Evolutionary conservation across 2,329 filamentous ascomycete genomes (phyloP).

Genomic region (Verticillium isaacii): DNA sequence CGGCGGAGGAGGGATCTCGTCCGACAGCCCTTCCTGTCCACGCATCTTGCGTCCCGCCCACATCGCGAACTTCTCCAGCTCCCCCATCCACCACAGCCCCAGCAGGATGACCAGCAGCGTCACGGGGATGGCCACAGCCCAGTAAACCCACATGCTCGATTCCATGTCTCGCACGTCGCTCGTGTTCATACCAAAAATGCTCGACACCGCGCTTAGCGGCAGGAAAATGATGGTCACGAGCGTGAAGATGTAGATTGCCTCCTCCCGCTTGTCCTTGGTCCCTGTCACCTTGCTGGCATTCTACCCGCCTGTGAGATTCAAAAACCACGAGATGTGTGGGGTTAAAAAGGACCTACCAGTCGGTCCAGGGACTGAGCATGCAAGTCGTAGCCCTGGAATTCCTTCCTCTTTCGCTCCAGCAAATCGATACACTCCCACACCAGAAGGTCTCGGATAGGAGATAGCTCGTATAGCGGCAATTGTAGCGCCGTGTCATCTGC

Average conservation of each 20-base stretch:
- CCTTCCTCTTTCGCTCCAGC: conserved; percentile 27
- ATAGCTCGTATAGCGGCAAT: background rate
- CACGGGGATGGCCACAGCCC: conserved; percentile 41
- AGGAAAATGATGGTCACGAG: conserved; percentile 45
- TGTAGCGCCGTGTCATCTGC: background rate
- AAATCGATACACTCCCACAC: conserved; percentile 30
- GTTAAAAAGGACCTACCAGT: conserved; percentile 14
- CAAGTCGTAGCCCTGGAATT: conserved; percentile 21
- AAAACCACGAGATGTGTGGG: background rate
- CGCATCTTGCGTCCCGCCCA: background rate
- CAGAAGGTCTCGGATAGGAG: conserved; percentile 21
- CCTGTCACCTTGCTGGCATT: conserved; percentile 31
- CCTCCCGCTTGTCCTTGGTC: conserved; percentile 39
- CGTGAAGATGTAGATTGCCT: conserved; percentile 44
- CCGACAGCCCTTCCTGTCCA: background rate
- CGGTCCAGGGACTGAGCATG: conserved; percentile 20
- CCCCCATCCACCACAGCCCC: conserved; percentile 38
- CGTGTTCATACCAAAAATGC: conserved; percentile 51
- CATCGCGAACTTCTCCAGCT: conserved; percentile 26
- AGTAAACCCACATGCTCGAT: conserved; percentile 43
- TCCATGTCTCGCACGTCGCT: conserved; percentile 44
- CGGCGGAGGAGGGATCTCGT: background rate
- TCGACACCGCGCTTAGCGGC: conserved; percentile 39
- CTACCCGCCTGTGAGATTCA: conserved; percentile 6
- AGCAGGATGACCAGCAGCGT: conserved; percentile 34